Base-by-base conservation (phyloP, 2,329 filamentous ascomycete species). In the Coniochaeta sp. region DNA sequence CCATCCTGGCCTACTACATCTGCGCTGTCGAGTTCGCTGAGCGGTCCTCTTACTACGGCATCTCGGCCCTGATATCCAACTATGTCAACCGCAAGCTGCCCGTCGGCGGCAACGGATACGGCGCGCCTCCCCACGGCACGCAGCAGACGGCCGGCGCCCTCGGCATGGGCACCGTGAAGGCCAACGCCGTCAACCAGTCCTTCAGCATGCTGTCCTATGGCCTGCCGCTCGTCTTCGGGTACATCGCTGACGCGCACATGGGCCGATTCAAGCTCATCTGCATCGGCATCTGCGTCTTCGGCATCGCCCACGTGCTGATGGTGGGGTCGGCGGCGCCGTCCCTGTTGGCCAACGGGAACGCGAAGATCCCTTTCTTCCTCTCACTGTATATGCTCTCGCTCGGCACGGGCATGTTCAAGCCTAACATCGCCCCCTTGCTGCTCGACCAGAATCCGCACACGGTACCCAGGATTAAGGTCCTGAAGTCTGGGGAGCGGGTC, bases 211-310 rank as follows among this genome's bases (percentile, higher is more conserved):
- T 87, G 42, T 78, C 82, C 1, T 88, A 86, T 65, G 71, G 79
- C 4, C 72, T 86, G 12, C 85, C 85, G 0, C 76, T 87, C 26
- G 44, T 83, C 6, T 77, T 79, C 59, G 79, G 77, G 19, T 84
- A 78, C 70, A 65, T 88, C 14, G 86, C 89, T 44, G 89, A 93
- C 70, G 79, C 87, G 60, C 86, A 85, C 66, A 82, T 83, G 50
- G 89, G 89, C 60, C 87, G 88, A 62, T 92, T 87, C 75, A 80
- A 80, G 66, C 88, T 89, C 42, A 91, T 92, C 67, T 84, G 87
- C 71, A 82, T 83, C 68, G 88, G 89, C 63, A 85, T 89, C n/a
- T 74, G 73, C 2, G 79, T 89, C 44, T 88, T 88, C 59, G 83
- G 89, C 70, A 55, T 88, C 32, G 88, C 88, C 9, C 87, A 91